These are phyloP conservation scores for Dunaliella primolecta DNA, from an alignment of 139 green algal genomes.

Conservation along the genomic window DNA sequence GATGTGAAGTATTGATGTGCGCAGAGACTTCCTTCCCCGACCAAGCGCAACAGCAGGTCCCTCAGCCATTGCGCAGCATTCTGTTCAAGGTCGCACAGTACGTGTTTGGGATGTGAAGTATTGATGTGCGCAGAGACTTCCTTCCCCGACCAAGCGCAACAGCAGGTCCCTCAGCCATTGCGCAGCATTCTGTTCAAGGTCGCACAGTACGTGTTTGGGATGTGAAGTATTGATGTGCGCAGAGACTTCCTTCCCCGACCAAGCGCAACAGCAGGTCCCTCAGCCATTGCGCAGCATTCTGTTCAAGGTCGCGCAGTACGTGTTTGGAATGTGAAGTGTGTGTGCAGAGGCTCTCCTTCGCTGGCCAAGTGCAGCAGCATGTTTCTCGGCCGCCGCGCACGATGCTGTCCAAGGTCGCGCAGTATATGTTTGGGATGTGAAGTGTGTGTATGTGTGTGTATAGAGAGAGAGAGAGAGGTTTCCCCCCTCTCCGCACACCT, in stretches of 20 bases:
- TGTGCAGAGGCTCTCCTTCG: too few species aligned
- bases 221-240: too few species aligned
- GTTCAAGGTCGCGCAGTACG: conserved; percentile 46
- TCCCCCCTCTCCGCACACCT: too few species aligned
- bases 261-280: conserved; percentile 29
- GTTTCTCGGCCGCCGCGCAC: conserved; percentile 37
- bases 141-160: neutral
- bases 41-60: conserved; percentile 23
- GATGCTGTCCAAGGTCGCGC: conserved; percentile 37
- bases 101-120: conserved; percentile 35
- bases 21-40: too few species aligned
- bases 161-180: conserved; percentile 38
- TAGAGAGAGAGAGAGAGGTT: too few species aligned
- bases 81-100: conserved; percentile 46
- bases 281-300: conserved; percentile 26
- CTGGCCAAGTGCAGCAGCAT: conserved; percentile 4
- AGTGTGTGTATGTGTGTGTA: too few species aligned
- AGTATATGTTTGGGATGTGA: conserved; percentile 43
- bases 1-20: too few species aligned
- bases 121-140: too few species aligned
- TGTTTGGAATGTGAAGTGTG: conserved; percentile 36
- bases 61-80: conserved; percentile 28
- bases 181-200: conserved; percentile 35
- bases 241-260: too few species aligned
- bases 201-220: conserved; percentile 42